Conservation (phyloP, 305 asterid genomes). For the Solanum hybrid region DNA sequence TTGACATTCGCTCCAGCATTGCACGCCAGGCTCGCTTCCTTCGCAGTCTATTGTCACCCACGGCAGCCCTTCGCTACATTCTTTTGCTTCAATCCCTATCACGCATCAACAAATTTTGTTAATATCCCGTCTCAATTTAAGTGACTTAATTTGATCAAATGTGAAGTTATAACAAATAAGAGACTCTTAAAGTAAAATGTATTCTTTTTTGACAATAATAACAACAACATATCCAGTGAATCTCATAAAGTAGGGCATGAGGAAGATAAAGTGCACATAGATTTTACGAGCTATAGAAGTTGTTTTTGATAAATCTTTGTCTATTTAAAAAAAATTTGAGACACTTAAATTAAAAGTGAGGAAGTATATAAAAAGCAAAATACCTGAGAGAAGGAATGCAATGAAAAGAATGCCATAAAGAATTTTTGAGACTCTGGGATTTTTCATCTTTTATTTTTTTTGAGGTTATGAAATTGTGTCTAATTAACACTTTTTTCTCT, state of each 20-base stretch:
- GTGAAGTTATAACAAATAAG: neutral
- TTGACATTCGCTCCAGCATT: neutral
- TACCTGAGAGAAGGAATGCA: neutral
- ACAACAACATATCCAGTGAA: neutral
- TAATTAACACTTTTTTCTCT: neutral
- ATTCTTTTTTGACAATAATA: too few species aligned
- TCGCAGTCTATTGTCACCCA: neutral
- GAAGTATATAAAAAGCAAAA: neutral
- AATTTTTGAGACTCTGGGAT: neutral
- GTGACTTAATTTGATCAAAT: neutral
- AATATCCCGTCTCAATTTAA: neutral
- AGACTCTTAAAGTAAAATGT: neutral
- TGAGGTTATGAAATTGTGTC: neutral
- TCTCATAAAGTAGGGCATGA: neutral
- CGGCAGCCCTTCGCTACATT: neutral
- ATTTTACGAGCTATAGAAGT: too few species aligned
- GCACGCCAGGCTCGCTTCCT: neutral
- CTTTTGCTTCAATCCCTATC: neutral
- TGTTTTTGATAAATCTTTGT: neutral
- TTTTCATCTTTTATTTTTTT: neutral
- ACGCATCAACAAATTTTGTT: neutral
- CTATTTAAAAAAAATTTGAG: neutral
- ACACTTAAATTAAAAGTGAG: neutral
- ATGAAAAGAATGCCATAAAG: neutral
- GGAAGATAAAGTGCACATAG: neutral